Evolutionary conservation across 2,329 filamentous ascomycete genomes (phyloP).

Genomic region (Cytospora piceicola): DNA sequence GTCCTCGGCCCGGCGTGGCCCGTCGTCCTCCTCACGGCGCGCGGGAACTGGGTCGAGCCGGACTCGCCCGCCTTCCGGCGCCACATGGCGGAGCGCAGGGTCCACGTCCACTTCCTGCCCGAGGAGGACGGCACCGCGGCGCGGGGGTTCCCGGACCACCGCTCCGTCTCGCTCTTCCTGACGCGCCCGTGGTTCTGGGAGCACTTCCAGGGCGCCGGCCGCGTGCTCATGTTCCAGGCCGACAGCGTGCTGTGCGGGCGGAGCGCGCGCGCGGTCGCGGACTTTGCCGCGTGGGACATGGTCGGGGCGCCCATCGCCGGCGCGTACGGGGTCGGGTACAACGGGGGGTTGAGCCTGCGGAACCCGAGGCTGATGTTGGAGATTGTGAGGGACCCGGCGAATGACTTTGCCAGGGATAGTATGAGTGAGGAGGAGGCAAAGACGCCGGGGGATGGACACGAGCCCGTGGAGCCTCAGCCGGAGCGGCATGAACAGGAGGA

Average conservation of each 20-base stretch:
- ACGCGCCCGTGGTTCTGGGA: conserved; percentile 44
- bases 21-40: conserved; percentile 48
- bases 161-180: conserved; percentile 44
- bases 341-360: conserved; percentile 41
- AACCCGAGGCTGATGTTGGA: conserved; percentile 36
- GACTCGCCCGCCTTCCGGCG: conserved; percentile 42
- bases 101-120: conserved; percentile 46
- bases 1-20: conserved; percentile 49
- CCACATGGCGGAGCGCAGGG: conserved; percentile 39
- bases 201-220: conserved; percentile 40
- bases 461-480: neutral
- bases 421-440: neutral
- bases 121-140: conserved; percentile 32
- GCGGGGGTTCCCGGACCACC: conserved; percentile 38
- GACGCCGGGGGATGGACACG: neutral
- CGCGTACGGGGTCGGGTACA: conserved; percentile 36
- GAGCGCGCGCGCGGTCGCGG: conserved; percentile 38
- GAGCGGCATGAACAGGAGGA: neutral
- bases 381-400: conserved; percentile 28
- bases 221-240: conserved; percentile 45
- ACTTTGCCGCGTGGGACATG: conserved; percentile 44
- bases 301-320: conserved; percentile 39
- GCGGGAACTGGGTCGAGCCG: conserved; percentile 35
- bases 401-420: conserved; percentile 20
- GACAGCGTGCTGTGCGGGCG: conserved; percentile 45